Evolutionary conservation across 345 rosid species (phyloP).

Genomic region (Dimocarpus longan): DNA sequence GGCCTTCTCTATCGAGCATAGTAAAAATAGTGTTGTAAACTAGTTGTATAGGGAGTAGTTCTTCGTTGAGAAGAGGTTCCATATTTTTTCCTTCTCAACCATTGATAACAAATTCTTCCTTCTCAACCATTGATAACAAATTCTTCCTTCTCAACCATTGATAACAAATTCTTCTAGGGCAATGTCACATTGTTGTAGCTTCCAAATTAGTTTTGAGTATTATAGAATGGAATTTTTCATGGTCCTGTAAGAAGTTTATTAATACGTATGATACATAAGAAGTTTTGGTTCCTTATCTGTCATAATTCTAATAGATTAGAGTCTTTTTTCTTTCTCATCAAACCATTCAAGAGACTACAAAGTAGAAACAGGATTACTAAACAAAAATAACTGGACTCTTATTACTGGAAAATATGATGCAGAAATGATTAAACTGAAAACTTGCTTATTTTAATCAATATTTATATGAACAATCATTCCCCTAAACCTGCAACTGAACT

Average conservation of each 20-base stretch:
- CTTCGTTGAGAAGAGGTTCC: conserved; percentile 36
- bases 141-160: conserved; percentile 43
- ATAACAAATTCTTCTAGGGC: not conserved
- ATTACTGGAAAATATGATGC: not conserved
- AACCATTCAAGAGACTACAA: not conserved
- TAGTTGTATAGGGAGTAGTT: conserved; percentile 23
- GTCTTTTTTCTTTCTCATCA: not conserved
- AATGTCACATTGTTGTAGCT: not conserved
- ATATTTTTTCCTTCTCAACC: conserved; percentile 42
- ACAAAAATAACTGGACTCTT: not conserved
- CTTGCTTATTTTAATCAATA: not conserved
- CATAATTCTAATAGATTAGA: not conserved
- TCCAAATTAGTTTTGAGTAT: not conserved
- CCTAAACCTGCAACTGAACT: conserved; percentile 16
- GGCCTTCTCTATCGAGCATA: not conserved
- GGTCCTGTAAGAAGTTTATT: not conserved
- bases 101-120: conserved; percentile 6
- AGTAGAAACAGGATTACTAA: not conserved
- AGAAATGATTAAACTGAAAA: not conserved
- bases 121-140: conserved; percentile 7
- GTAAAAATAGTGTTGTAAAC: not conserved
- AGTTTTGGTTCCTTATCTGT: not conserved
- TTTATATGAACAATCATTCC: conserved; percentile 18
- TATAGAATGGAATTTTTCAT: not conserved
- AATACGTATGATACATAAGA: not conserved